Conservation (phyloP, 257 asterid species). For the Leonotis leonurus region DNA sequence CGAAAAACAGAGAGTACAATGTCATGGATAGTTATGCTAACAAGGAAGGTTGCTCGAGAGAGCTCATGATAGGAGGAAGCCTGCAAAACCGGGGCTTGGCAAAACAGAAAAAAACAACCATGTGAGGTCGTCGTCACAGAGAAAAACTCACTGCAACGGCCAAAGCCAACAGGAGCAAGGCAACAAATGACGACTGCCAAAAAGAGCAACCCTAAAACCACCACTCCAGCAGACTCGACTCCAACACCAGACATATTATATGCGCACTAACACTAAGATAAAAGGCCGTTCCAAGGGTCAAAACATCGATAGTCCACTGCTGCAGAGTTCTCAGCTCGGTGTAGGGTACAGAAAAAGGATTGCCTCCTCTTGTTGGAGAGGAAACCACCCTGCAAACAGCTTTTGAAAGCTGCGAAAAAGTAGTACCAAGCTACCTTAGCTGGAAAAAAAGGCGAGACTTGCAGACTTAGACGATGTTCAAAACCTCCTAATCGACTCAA, state of each 20-base stretch:
- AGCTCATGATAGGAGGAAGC: constrained; percentile 36
- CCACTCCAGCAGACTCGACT: constrained; percentile 29
- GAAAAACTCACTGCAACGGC: constrained; percentile 41
- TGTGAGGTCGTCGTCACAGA: constrained; percentile 43
- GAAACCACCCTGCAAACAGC: constrained; percentile 45
- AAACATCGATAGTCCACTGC: constrained; percentile 32
- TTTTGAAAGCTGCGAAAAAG: constrained; percentile 52
- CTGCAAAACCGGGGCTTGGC: constrained; percentile 64
- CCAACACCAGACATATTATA: constrained; percentile 13
- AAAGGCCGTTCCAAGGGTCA: constrained; percentile 28
- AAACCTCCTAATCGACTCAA: constrained; percentile 37
- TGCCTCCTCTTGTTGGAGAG: too few relatives aligned
- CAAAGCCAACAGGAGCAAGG: constrained; percentile 49
- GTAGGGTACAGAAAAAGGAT: constrained; percentile 25
- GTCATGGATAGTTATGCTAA: constrained; percentile 5
- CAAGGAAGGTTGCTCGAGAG: constrained; percentile 36
- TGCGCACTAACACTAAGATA: constrained; percentile 13
- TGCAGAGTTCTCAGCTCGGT: constrained; percentile 32
- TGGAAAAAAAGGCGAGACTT: constrained; percentile 37
- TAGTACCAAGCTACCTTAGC: constrained; percentile 29
- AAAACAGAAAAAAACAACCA: constrained; percentile 40
- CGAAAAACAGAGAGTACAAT: not conserved
- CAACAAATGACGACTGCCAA: constrained; percentile 41
- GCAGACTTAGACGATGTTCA: constrained; percentile 17
- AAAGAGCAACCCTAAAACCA: constrained; percentile 23